Percentiles rank a stretch among this genome's conserved stretches.
These are phyloP conservation scores for Podospora pseudopauciseta DNA, from an alignment of 495 filamentous ascomycete genomes.

Conservation along the genomic window DNA sequence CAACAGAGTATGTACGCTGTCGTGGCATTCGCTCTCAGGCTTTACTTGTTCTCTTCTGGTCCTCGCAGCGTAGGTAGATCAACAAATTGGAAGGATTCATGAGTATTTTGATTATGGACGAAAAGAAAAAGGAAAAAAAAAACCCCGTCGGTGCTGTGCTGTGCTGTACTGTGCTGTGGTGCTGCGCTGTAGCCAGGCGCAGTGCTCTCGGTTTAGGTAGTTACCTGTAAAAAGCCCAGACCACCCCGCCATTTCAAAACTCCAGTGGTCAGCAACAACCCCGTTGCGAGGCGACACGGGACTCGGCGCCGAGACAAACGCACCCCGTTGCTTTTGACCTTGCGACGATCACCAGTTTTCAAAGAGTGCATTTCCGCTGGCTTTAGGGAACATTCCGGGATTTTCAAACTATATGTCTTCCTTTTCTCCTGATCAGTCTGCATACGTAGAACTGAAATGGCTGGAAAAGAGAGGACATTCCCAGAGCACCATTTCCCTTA, in stretches of 20 bases:
- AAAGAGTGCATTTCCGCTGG: neutral
- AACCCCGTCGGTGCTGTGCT: neutral
- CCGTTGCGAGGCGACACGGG: slow-evolving; percentile 10
- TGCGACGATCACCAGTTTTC: neutral
- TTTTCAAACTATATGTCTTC: neutral
- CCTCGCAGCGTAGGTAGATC: neutral
- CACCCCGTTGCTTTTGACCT: neutral
- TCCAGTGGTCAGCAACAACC: slow-evolving; percentile 4
- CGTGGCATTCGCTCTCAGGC: neutral
- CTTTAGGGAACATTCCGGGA: too few relatives aligned
- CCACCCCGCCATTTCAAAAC: neutral
- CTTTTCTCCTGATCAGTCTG: neutral
- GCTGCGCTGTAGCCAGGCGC: too few relatives aligned
- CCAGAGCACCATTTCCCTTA: too few relatives aligned
- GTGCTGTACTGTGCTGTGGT: too few relatives aligned
- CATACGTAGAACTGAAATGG: too few relatives aligned
- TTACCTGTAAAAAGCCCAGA: neutral
- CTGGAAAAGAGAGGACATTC: too few relatives aligned
- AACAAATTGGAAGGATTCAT: neutral
- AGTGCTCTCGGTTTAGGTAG: neutral
- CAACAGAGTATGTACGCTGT: neutral
- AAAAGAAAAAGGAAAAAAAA: neutral
- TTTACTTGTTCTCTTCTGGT: neutral
- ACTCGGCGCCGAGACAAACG: slow-evolving; percentile 8
- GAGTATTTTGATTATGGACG: neutral